Evolutionary conservation across 108 stramenopile genomes (phyloP).

Genomic region (Skeletonema tropicum): DNA sequence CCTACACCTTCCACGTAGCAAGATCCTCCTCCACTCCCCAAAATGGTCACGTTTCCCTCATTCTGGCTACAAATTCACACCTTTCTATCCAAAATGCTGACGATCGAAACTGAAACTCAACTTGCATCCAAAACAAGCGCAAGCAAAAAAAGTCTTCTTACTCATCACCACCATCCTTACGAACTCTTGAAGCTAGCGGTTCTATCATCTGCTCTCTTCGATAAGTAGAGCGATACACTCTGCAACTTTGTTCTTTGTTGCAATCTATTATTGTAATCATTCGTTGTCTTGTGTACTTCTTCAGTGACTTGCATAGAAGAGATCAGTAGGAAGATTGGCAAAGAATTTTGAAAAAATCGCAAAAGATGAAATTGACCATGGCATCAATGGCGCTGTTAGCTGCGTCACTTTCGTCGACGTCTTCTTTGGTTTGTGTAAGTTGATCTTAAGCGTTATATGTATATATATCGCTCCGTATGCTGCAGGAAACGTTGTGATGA

Average conservation of each 20-base stretch:
- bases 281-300: too few species aligned
- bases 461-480: too few species aligned
- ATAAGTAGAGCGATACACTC: too few species aligned
- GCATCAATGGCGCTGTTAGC: conserved; percentile 13
- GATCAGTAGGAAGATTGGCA: too few species aligned
- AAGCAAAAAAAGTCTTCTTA: neutral
- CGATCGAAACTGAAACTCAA: neutral
- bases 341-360: too few species aligned
- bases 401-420: conserved; percentile 5
- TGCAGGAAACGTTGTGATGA: too few species aligned
- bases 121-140: neutral
- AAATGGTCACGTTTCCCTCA: neutral
- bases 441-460: too few species aligned
- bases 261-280: too few species aligned
- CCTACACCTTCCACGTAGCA: neutral
- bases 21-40: neutral
- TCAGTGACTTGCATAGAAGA: too few species aligned
- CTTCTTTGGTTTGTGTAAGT: conserved; percentile 10
- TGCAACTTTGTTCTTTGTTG: too few species aligned
- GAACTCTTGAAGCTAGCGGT: too few species aligned
- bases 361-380: conserved; percentile 23
- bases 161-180: too few species aligned
- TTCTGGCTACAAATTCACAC: neutral
- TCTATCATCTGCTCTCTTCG: neutral
- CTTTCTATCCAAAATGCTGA: neutral